phyloP scores from a whole-genome alignment of 2,329 filamentous ascomycete species.

The Hypomyces perniciosus region DNA sequence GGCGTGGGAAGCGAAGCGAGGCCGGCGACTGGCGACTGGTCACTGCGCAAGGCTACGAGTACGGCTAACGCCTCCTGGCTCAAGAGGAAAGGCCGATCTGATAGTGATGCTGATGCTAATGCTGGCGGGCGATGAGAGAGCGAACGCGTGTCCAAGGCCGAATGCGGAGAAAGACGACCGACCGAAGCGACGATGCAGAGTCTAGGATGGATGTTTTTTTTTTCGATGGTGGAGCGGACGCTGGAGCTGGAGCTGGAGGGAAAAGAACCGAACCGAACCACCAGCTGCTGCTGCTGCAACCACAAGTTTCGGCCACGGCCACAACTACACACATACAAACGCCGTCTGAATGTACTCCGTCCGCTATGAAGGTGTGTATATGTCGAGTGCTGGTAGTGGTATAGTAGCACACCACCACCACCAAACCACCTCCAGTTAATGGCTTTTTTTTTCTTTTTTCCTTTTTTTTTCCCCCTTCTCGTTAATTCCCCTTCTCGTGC shows the following conservation, averaged over 20 bases:
- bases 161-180: constrained; percentile 24
- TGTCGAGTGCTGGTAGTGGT: too few species aligned
- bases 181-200: constrained; percentile 4
- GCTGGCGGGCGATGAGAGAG: constrained; percentile 1
- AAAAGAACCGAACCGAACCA: constrained; percentile 3
- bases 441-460: background rate
- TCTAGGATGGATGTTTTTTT: constrained; percentile 7
- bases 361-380: too few species aligned
- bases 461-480: background rate
- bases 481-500: background rate
- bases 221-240: constrained; percentile 7
- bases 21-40: too few species aligned
- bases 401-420: too few species aligned
- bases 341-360: too few species aligned
- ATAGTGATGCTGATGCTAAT: constrained; percentile 14
- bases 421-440: too few species aligned
- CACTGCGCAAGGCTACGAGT: constrained; percentile 9
- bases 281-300: too few species aligned
- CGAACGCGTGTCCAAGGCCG: constrained; percentile 16
- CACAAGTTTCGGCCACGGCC: too few species aligned
- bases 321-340: too few species aligned
- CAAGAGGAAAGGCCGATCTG: too few species aligned
- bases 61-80: too few species aligned
- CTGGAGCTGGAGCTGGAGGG: background rate
- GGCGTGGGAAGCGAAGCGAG: background rate